phyloP scores from a whole-genome alignment of 495 filamentous ascomycete genomes.

The Daldinia childiae region DNA sequence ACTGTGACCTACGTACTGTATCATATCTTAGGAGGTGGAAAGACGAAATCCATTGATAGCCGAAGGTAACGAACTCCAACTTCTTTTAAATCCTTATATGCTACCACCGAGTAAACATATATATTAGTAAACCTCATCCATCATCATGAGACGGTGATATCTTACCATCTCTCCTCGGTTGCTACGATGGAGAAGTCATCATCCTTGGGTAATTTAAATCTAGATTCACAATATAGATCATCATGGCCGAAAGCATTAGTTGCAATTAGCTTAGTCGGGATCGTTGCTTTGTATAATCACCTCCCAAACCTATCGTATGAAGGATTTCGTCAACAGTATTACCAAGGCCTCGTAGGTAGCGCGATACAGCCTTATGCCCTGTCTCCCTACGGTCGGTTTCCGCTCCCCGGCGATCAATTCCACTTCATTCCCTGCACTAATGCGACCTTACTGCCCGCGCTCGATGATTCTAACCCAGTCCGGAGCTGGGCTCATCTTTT shows the following conservation, averaged over 20 bases:
- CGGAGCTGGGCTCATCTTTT: slow-evolving; percentile 52
- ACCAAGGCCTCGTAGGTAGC: slow-evolving; percentile 19
- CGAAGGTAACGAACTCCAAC: slow-evolving; percentile 1
- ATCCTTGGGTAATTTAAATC: background rate
- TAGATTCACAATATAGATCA: slow-evolving; percentile 4
- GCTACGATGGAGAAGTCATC: slow-evolving; percentile 29
- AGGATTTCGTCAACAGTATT: slow-evolving; percentile 33
- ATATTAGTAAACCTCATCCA: background rate
- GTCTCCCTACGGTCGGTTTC: slow-evolving; percentile 53
- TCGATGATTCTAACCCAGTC: slow-evolving; percentile 47
- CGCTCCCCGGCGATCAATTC: slow-evolving; percentile 51
- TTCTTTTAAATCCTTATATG: background rate
- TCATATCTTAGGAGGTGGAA: too few relatives aligned
- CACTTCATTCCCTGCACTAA: slow-evolving; percentile 56
- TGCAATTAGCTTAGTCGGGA: slow-evolving; percentile 15
- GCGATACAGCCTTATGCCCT: slow-evolving; percentile 1
- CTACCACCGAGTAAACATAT: background rate
- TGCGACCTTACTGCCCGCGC: slow-evolving; percentile 48
- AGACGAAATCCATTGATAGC: background rate
- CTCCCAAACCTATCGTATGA: slow-evolving; percentile 37
- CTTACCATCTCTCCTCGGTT: background rate
- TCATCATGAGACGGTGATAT: background rate
- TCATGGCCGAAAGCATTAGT: slow-evolving; percentile 22
- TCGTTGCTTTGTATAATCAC: slow-evolving; percentile 27
- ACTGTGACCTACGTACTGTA: too few relatives aligned